Conservation (phyloP, 129 eudicot species). For the Centrapalus pauciflorus region DNA sequence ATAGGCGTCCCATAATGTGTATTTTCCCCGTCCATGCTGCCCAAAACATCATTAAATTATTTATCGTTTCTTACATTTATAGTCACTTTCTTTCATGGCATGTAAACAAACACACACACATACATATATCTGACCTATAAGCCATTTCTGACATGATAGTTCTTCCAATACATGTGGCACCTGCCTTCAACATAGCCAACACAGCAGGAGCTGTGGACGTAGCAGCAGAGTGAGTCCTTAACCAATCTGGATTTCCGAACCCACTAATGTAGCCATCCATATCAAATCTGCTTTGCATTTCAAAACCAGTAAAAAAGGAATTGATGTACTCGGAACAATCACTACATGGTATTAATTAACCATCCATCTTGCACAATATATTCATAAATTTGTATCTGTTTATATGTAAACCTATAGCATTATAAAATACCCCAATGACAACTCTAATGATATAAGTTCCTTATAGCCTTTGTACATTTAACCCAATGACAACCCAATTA, state of each 20-base stretch:
- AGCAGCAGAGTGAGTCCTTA: constrained; percentile 71
- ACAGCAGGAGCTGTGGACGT: constrained; percentile 75
- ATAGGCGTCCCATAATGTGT: constrained; percentile 78
- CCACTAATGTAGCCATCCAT: constrained; percentile 80
- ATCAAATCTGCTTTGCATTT: constrained; percentile 61
- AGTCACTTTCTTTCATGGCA: neutral
- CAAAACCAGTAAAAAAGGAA: neutral
- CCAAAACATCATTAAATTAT: neutral
- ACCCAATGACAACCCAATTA: neutral
- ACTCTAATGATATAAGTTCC: too few relatives aligned
- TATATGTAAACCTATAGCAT: too few relatives aligned
- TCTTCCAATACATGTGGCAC: constrained; percentile 82
- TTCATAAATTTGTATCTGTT: neutral
- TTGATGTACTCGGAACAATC: neutral
- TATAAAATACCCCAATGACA: too few relatives aligned
- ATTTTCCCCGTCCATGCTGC: constrained; percentile 85
- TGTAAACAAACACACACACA: neutral
- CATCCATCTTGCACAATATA: neutral
- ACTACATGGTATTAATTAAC: neutral
- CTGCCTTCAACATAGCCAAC: constrained; percentile 47
- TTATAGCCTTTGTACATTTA: neutral
- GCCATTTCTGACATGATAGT: constrained; percentile 99
- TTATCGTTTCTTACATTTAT: neutral
- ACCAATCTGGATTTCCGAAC: constrained; percentile 93
- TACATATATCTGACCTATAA: constrained; percentile 58